Base-by-base conservation (phyloP, 108 stramenopile genomes). In the Skeletonema potamos region DNA sequence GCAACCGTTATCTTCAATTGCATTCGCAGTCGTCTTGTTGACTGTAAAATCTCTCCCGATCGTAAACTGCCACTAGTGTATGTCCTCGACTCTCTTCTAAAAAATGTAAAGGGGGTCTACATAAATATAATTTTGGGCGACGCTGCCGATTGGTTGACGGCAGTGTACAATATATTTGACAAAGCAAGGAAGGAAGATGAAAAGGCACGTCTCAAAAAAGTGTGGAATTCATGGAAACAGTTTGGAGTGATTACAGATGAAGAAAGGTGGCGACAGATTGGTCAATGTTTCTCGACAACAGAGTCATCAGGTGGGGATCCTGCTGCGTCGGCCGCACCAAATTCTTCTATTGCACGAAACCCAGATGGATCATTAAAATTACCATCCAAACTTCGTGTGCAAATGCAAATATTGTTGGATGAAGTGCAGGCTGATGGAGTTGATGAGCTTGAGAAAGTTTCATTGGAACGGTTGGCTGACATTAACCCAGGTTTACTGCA, bases 361-460 rank as follows among this genome's bases (percentile, higher is more conserved):
- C 63, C 76, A 18, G 88, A 90, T 48, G 92, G 92, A 32, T 70
- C 82, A 24, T 65, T 93, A 9, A 24, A 81, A 27, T 60, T 93
- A 22, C 60, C 80, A 13, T 57, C 84, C 27, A 55, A 77, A 9
- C 63, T 94, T 13, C 74, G 89, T 66, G 71, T 63, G 44, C 86
- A 89, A 54, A 94, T 94, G 93, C 93, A 94, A 66, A 79, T 71
- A 27, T 64, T 94, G 26, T 41, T 94, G 64, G 93, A 94, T 65
- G 93, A 91, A 28, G 82, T 89, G 11, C 93, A 94, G 65, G 82
- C 70, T 46, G 78, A 87, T 32, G 83, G 82, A 13, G 73, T 81
- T 26, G 84, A 90, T 73, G 93, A 94, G 66, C 62, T 94, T 36
- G 89, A 89, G 54, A 94, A 94, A 66, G 90, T 94, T 51, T 91